Percentiles rank a stretch among this genome's conserved stretches.
Conservation (phyloP, 257 asterid species). For the Solanum tarapatanum region DNA sequence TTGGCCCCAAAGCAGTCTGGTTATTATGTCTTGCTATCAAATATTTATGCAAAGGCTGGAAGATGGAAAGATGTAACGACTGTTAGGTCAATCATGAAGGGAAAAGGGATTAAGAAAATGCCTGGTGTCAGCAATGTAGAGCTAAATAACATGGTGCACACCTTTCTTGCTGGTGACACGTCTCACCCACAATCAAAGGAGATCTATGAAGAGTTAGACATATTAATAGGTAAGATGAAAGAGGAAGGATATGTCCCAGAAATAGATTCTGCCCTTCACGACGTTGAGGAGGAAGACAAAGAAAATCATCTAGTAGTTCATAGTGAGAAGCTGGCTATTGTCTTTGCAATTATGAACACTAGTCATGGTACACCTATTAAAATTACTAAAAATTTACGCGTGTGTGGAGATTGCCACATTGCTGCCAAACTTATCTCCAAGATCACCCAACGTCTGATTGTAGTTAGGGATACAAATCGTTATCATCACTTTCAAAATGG, state of each 20-base stretch:
- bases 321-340: constrained; percentile 86
- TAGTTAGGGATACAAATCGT: constrained; percentile 74
- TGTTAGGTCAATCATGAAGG: constrained; percentile 57
- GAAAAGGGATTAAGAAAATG: constrained; percentile 58
- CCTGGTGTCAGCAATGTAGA: constrained; percentile 84
- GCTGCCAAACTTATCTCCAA: constrained; percentile 71
- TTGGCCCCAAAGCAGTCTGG: constrained; percentile 73
- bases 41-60: constrained; percentile 78
- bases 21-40: constrained; percentile 68
- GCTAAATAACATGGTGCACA: constrained; percentile 41
- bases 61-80: constrained; percentile 72
- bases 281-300: constrained; percentile 91
- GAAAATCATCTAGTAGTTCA: constrained; percentile 74
- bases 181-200: constrained; percentile 43
- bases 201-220: constrained; percentile 61
- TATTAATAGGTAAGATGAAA: constrained; percentile 62
- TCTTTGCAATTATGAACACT: constrained; percentile 58
- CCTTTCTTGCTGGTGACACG: constrained; percentile 80
- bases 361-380: constrained; percentile 41
- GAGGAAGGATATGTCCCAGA: constrained; percentile 74
- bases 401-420: constrained; percentile 82
- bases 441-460: constrained; percentile 49
- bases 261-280: constrained; percentile 65
- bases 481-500: constrained; percentile 76
- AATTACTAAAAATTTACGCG: constrained; percentile 73